Evolutionary conservation across 306 rosid genomes (phyloP).

Genomic region (Pueraria montana): DNA sequence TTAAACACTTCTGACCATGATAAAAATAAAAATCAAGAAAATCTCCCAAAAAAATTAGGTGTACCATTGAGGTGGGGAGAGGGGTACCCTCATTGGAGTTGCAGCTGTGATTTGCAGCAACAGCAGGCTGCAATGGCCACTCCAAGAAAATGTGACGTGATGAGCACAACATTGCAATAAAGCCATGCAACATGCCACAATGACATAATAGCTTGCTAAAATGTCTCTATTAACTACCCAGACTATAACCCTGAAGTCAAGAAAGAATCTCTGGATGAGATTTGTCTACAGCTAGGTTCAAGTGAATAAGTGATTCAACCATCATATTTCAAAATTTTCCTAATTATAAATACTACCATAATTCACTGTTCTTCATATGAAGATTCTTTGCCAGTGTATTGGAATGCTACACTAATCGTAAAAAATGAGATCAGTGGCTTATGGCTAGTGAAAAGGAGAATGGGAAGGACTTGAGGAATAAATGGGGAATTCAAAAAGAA

Average conservation of each 20-base stretch:
- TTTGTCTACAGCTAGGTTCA: background rate
- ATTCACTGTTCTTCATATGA: background rate
- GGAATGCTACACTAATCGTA: background rate
- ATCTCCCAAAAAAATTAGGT: background rate
- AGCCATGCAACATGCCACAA: background rate
- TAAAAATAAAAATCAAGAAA: no score
- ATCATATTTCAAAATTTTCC: background rate
- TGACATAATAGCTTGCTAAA: background rate
- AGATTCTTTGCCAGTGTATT: background rate
- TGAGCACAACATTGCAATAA: background rate
- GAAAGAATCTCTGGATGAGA: background rate
- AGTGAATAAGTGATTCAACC: conserved; percentile 6
- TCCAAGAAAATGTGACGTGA: background rate
- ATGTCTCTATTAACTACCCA: background rate
- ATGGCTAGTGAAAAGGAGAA: conserved; percentile 6
- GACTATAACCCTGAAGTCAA: background rate
- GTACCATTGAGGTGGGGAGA: background rate
- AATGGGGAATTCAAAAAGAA: background rate
- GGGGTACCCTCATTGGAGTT: background rate
- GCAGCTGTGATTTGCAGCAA: background rate
- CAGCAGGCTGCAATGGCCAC: background rate
- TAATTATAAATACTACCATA: background rate
- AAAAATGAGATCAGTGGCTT: conserved; percentile 2
- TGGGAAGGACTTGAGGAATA: conserved; percentile 9
- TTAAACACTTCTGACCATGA: no score